phyloP scores from a whole-genome alignment of 1,284 basidiomycete species.

The Moesziomyces sp. region DNA sequence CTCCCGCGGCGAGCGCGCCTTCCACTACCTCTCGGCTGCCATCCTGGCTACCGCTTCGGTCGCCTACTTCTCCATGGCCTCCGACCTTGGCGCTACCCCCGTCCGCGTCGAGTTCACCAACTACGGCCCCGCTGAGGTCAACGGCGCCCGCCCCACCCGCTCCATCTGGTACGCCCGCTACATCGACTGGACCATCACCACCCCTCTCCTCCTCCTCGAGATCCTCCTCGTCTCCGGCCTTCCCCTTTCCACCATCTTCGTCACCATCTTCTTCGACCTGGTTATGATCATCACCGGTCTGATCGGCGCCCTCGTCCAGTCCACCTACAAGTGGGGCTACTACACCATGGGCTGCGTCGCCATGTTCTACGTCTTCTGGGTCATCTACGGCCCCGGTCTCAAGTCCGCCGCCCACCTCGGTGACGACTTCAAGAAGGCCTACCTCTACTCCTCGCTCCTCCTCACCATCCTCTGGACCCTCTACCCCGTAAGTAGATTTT shows the following conservation, averaged over 20 bases:
- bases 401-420: constrained; percentile 69
- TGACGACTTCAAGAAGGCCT: constrained; percentile 69
- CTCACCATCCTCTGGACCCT: constrained; percentile 54
- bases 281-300: constrained; percentile 72
- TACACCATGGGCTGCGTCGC: constrained; percentile 70
- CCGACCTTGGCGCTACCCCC: constrained; percentile 73
- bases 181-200: constrained; percentile 70
- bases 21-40: constrained; percentile 69
- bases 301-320: constrained; percentile 71
- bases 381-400: constrained; percentile 66
- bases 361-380: constrained; percentile 68
- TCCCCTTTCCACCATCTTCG: constrained; percentile 73
- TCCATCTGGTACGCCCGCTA: constrained; percentile 72
- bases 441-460: constrained; percentile 68
- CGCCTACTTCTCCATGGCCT: constrained; percentile 74
- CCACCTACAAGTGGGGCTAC: constrained; percentile 72
- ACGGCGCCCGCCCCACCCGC: constrained; percentile 68
- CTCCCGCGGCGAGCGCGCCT: constrained; percentile 70
- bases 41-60: constrained; percentile 66
- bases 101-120: constrained; percentile 72
- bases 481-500: constrained; percentile 27
- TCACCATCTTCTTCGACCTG: constrained; percentile 72
- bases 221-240: constrained; percentile 73
- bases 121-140: constrained; percentile 33
- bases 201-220: constrained; percentile 73